phyloP scores from a whole-genome alignment of 306 rosid species.

The Sicyos baderoa region DNA sequence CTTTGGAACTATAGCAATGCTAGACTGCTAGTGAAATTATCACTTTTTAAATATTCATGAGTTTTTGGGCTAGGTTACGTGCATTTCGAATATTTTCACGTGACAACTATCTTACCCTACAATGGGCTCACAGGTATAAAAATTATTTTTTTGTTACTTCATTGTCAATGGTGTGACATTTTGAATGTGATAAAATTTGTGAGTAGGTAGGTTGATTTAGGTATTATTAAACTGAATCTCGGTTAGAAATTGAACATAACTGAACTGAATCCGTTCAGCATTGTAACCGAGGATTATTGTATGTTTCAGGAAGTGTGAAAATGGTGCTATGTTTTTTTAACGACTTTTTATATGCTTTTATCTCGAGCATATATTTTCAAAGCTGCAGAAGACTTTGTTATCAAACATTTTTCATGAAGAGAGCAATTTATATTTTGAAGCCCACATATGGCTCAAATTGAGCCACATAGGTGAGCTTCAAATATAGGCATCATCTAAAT shows the following conservation, averaged over 20 bases:
- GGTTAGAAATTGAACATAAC: not conserved
- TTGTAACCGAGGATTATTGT: not conserved
- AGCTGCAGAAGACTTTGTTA: not conserved
- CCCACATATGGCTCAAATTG: too few relatives aligned
- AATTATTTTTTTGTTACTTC: not conserved
- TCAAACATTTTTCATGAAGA: not conserved
- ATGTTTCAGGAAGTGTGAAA: not conserved
- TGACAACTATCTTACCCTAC: too few relatives aligned
- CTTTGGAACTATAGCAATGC: not conserved
- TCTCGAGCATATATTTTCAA: not conserved
- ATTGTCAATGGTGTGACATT: not conserved
- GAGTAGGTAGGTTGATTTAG: not conserved
- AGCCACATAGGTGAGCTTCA: too few relatives aligned
- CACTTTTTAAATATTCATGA: too few relatives aligned
- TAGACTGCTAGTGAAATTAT: not conserved
- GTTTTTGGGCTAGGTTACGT: too few relatives aligned
- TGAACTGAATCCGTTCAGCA: not conserved
- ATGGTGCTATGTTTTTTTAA: not conserved
- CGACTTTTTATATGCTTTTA: not conserved
- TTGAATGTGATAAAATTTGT: not conserved
- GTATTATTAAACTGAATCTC: not conserved
- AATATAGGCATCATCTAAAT: too few relatives aligned
- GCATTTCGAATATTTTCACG: too few relatives aligned
- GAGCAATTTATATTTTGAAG: too few relatives aligned
- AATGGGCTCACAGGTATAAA: too few relatives aligned